Evolutionary conservation across 1,284 basidiomycete genomes (phyloP).

Genomic region (Rhizopogon parksii): DNA sequence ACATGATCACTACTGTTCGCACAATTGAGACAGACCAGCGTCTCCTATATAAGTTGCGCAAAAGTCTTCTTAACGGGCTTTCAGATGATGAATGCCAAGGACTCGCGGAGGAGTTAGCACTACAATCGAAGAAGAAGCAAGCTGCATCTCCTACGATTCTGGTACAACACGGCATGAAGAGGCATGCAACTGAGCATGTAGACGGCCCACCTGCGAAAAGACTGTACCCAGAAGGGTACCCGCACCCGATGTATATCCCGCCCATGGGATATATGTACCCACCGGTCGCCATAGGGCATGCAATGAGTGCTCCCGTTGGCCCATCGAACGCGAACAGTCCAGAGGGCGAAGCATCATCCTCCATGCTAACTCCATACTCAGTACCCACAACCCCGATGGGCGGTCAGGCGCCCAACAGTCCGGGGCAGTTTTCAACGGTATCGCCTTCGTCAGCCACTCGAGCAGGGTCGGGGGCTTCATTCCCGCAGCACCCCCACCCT

Average conservation of each 20-base stretch:
- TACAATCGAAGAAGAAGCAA: constrained; percentile 32
- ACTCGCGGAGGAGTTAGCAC: constrained; percentile 44
- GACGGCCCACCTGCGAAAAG: constrained; percentile 23
- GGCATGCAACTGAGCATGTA: constrained; percentile 18
- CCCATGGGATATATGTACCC: constrained; percentile 24
- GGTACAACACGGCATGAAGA: constrained; percentile 11
- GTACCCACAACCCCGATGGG: constrained; percentile 5
- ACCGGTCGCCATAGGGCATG: constrained; percentile 21
- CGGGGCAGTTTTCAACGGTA: neutral
- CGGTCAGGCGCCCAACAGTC: constrained; percentile 15
- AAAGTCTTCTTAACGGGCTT: constrained; percentile 49
- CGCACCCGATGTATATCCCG: constrained; percentile 27
- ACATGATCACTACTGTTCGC: constrained; percentile 38
- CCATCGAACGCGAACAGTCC: constrained; percentile 13
- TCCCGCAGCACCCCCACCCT: constrained; percentile 46
- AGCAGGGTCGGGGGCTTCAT: constrained; percentile 21
- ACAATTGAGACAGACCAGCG: constrained; percentile 39
- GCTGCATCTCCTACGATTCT: neutral
- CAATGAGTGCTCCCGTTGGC: constrained; percentile 16
- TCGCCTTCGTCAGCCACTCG: constrained; percentile 14
- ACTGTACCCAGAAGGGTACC: constrained; percentile 24
- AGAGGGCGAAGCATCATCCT: constrained; percentile 9
- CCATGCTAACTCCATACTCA: neutral
- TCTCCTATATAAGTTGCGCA: constrained; percentile 51
- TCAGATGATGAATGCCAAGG: constrained; percentile 50